Evolutionary conservation across 1,139 yeast species (phyloP), one percentile per base, ranked within the genome.

Genomic region (Candida frijolesensis): DNA sequence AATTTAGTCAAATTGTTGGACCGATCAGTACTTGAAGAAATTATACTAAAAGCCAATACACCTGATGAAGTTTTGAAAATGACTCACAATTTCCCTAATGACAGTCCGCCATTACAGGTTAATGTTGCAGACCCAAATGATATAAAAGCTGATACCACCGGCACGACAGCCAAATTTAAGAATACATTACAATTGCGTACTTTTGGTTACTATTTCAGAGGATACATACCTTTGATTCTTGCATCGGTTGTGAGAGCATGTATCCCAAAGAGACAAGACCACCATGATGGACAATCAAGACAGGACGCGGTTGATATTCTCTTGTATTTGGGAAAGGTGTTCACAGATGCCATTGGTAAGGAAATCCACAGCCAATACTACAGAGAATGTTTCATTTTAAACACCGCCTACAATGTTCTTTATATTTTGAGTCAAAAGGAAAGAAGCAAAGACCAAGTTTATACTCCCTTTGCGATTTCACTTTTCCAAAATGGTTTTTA

Each of bases 171-270:
- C 1, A 79, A 80, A 54, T 83, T 73, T 66, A 87, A 86, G 57
- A 87, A 87, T 57, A 68, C 86, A 0, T 65, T 81, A 1, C 84
- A 84, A 55, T 62, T 84, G 18, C 74, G 90, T 50, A 73, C 74
- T 51, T 70, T 84, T 41, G 66, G 74, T 44, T 75, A 78, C 50
- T 75, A 80, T 44, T 65, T 83, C 30, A 86, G 81, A 53, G 76
- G 81, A 4, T 76, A 80, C 57, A 66, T 80, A 2, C 66, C 80
- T 5, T 70, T 71, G 44, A 56, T 76, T 4, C 71, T 78, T 44
- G 64, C 71, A 19, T 64, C 78, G 14, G 54, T 79, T 12, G 75
- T 76, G 1, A 66, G 78, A 33, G 66, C 79, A 11, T 66, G 73
- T 41, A 68, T 74, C 68, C 78, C 75, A 48, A 74, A 74, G 51